These are phyloP conservation scores for Paramecium sexaurelia DNA, from an alignment of 73 alveolate species.

Conservation along the genomic window DNA sequence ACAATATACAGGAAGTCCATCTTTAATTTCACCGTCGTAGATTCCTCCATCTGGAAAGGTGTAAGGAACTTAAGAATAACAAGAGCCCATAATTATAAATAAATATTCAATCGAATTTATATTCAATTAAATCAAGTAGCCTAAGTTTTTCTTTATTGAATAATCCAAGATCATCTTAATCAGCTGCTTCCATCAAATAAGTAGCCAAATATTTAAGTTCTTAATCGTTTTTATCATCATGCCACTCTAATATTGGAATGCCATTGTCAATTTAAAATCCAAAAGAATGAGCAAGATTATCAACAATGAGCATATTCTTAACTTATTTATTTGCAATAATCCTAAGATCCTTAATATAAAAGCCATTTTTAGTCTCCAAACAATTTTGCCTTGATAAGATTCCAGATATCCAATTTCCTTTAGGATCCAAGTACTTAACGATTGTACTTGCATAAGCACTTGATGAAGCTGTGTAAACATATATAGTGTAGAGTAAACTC, in stretches of 20 bases:
- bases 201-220: slow-evolving; percentile 82
- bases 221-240: slow-evolving; percentile 77
- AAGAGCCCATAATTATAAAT: slow-evolving; percentile 10
- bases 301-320: slow-evolving; percentile 87
- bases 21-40: slow-evolving; percentile 5
- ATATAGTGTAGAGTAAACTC: slow-evolving; percentile 80
- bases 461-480: slow-evolving; percentile 93
- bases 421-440: slow-evolving; percentile 90
- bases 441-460: slow-evolving; percentile 95
- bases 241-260: slow-evolving; percentile 85
- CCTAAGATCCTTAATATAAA: slow-evolving; percentile 92
- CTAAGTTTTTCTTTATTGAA: slow-evolving; percentile 59
- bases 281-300: slow-evolving; percentile 93
- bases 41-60: slow-evolving; percentile 44
- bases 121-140: slow-evolving; percentile 49
- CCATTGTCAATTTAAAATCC: slow-evolving; percentile 90
- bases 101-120: slow-evolving; percentile 20
- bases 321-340: slow-evolving; percentile 84
- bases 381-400: slow-evolving; percentile 90
- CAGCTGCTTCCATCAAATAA: slow-evolving; percentile 71
- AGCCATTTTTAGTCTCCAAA: slow-evolving; percentile 87
- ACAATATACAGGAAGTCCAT: slow-evolving; percentile 34
- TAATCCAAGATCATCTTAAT: slow-evolving; percentile 63
- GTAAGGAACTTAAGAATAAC: not conserved
- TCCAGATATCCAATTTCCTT: slow-evolving; percentile 82